Base-by-base conservation (phyloP, 1,139 yeast species). In the Fermentozyma sake region DNA sequence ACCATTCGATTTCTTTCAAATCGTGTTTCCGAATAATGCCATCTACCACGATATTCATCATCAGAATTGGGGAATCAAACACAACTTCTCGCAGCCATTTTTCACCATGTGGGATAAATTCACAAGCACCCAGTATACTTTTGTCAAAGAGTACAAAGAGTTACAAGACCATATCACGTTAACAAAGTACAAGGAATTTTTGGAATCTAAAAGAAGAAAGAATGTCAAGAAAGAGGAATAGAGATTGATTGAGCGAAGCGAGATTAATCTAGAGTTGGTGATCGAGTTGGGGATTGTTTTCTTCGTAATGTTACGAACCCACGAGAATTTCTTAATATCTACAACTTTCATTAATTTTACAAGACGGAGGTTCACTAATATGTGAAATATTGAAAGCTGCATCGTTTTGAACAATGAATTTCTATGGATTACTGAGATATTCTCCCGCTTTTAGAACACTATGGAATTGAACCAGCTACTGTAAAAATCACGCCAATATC, bases 1-100 rank as follows among this genome's bases (percentile, higher is more conserved):
- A 34, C 98, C 97, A 11, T 83, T 63, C 54, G 98, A 91, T 54
- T 77, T 89, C 18, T 83, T 91, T 66, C 98, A 91, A 61, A 52
- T 76, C 22, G 33, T 89, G 10, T 91, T 91, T 70, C 97, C 97
- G 37, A 91, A 91, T 61, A 89, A 91, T 49, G 85, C 97, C 8
- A 82, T 87, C 20, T 91, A 87, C 55, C 98, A 91, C 52, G 98
- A 91, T 58, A 87, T 91, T 43, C 98, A 91, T 53, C 98, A 91
- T 59, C 98, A 91, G 63, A 76, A 76, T 44, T 91, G 93, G 72
- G 98, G 98, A 18, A 80, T 91, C 58, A 87, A 86, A 63, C 79
- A 80, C 37, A 91, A 91, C 61, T 91, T 79, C 49, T 80, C 94
- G n/a, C 98, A 91, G 63, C 98, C 98, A 6, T 91, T 89, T 61